Evolutionary conservation across 177 flowering plant species (phyloP), one percentile per base, ranked within the genome.

Genomic region (Tripterygium wilfordii): DNA sequence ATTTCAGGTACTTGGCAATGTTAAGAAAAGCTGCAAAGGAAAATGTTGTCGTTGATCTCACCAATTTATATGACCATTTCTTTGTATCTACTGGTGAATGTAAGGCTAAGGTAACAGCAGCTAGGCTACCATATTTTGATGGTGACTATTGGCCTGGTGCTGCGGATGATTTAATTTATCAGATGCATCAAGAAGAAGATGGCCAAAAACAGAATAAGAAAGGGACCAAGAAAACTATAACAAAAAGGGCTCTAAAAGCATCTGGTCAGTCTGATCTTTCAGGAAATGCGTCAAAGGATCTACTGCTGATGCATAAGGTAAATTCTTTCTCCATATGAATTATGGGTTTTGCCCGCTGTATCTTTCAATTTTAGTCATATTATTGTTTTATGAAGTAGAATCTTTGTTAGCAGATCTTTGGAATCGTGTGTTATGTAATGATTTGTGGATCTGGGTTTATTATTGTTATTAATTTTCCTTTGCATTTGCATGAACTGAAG

Each of bases 131-230:
- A 12, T 89, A 92, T 53, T 92, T 92, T 70, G 99, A 92, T 71
- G 99, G 99, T 51, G 99, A 92, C 53, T 92, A 92, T 64, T 92
- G 99, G 99, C 97, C 99, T 58, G 99, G 99, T 65, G 99, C 99
- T 66, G 99, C 99, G 0, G 99, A 92, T 57, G 99, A 92, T 61
- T 75, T 89, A 59, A 86, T 92, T 36, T 68, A 75, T 66, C 94
- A 82, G 74, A 73, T 92, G 48, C 81, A 69, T 16, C 96, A 86
- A 72, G 97, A 88, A 66, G 96, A 86, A 57, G 97, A 89, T 67
- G 96, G 96, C 25, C 76, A 80, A 63, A 89, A 79, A 57, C 79
- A 50, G 37, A 76, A 82, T 43, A 88, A 88, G 76, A 92, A 86
- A 65, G 96, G 96, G 55, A 71, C 67, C 0, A 92, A 89, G 49